These are phyloP conservation scores for Aegle marmelos DNA, from an alignment of 345 rosid species.

Conservation along the genomic window DNA sequence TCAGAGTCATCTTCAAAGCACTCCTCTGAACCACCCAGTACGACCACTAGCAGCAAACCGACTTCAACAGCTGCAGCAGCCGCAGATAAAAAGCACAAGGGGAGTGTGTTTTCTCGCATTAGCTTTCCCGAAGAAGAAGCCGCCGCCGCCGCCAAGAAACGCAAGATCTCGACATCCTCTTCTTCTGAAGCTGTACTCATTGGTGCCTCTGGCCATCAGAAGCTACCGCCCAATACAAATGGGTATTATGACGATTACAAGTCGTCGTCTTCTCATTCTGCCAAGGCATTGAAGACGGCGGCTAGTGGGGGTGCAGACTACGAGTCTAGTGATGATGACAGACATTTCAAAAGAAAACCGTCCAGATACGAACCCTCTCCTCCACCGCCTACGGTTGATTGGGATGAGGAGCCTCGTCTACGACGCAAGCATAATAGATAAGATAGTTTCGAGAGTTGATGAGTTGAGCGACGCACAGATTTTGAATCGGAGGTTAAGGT, in stretches of 20 bases:
- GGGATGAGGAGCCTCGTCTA: conserved; percentile 44
- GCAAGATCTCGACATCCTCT: conserved; percentile 44
- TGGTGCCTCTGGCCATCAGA: conserved; percentile 29
- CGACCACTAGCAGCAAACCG: conserved; percentile 22
- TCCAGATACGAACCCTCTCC: conserved; percentile 77
- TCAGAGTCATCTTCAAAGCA: conserved; percentile 40
- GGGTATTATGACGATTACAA: conserved; percentile 44
- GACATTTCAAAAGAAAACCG: conserved; percentile 93
- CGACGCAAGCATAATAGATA: conserved; percentile 31
- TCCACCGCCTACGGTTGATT: conserved; percentile 38
- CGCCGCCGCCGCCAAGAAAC: conserved; percentile 39
- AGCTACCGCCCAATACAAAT: conserved; percentile 33
- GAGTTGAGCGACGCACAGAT: neutral
- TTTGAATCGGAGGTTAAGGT: too few relatives aligned
- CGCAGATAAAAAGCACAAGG: conserved; percentile 47
- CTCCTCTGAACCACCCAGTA: conserved; percentile 13
- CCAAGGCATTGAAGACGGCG: conserved; percentile 35
- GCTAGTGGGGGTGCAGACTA: conserved; percentile 43
- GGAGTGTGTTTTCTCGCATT: conserved; percentile 90
- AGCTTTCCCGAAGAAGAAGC: conserved; percentile 75
- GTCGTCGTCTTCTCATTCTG: conserved; percentile 36
- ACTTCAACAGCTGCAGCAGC: conserved; percentile 24
- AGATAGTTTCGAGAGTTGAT: conserved; percentile 18
- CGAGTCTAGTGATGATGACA: conserved; percentile 87
- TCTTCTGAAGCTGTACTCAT: conserved; percentile 18